These are phyloP conservation scores for Tillandsia fasciculata DNA, from an alignment of 176 grass and related monocot species.

Conservation along the genomic window DNA sequence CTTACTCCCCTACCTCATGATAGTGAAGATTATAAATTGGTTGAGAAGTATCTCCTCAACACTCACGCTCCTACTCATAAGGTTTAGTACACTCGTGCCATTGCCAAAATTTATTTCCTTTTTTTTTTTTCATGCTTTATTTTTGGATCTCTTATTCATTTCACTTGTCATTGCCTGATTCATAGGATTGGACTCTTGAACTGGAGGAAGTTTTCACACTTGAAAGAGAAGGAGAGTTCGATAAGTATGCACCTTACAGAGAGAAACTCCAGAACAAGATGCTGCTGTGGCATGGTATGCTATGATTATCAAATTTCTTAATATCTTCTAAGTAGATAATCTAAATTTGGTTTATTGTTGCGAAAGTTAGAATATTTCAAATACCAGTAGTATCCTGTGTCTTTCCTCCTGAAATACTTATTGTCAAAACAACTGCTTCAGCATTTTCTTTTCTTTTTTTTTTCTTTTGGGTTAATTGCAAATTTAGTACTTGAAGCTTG, in stretches of 20 bases:
- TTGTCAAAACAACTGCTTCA: no score
- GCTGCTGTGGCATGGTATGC: slow-evolving; percentile 89
- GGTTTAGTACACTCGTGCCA: slow-evolving; percentile 31
- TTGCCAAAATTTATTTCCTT: slow-evolving; percentile 9
- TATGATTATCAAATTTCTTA: slow-evolving; percentile 4
- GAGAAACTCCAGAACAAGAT: slow-evolving; percentile 85
- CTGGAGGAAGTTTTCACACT: slow-evolving; percentile 85
- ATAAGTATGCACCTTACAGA: slow-evolving; percentile 62
- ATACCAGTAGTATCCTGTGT: no score
- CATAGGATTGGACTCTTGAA: slow-evolving; percentile 85
- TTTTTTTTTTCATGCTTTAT: background rate
- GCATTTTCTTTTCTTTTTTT: no score
- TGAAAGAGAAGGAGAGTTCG: slow-evolving; percentile 76
- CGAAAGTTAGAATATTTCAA: background rate
- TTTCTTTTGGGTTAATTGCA: no score
- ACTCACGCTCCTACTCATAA: slow-evolving; percentile 98
- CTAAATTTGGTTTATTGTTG: background rate
- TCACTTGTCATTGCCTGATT: slow-evolving; percentile 8
- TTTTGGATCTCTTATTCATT: slow-evolving; percentile 3
- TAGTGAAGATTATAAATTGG: slow-evolving; percentile 78
- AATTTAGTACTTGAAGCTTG: no score
- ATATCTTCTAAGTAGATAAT: background rate
- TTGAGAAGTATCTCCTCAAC: slow-evolving; percentile 71
- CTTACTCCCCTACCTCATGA: slow-evolving; percentile 57
- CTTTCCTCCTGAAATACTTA: no score